Base-by-base conservation (phyloP, 2,329 filamentous ascomycete species). In the Colletotrichum shisoi region DNA sequence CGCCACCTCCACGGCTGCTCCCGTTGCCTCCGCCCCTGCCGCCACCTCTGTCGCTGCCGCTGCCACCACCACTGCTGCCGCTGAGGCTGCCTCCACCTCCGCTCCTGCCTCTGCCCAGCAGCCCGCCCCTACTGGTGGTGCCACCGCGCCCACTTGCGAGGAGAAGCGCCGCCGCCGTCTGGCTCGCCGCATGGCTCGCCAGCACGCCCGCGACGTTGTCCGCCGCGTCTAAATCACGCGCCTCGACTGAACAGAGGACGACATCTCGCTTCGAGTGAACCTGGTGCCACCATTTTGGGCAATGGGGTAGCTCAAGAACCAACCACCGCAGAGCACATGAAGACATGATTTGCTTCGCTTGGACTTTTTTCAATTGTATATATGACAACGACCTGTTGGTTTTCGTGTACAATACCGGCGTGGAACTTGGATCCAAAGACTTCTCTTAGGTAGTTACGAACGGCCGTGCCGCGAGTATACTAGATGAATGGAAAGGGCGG, bases 1-100 rank as follows among this genome's bases (percentile, higher is more conserved):
- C 11, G 27, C 74, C 61, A 73, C 73, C 59, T 66, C 72, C 45
- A 70, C 70, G 49, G 65, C 73, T 53, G 67, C 71, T 52, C 70
- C 71, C 56, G 72, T 71, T 45, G 67, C 71, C 31, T 66, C 77
- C 40, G 66, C 71, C 31, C 71, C 71, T 53, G 37, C 67, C 21
- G 65, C 53, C n/a, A 56, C 64, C 60, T 56, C 70, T 48, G 72
- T 72, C 60, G 68, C 74, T 52, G 68, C 74, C 49, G 65, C 69
- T 44, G 63, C 66, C 37, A 48, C 68, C 27, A 69, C 71, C 34
- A 46, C 69, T 15, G 69, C 71, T 37, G 67, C 72, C 49, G 61
- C 72, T 58, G 69, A 70, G 62, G 39, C 53, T 12, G 46, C 21
- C 27, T 13, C 48, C 13, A 46, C 51, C 21, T 37, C 61, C 19